Conservation (phyloP, 2,329 filamentous ascomycete genomes). For the Pseudocercospora musae region DNA sequence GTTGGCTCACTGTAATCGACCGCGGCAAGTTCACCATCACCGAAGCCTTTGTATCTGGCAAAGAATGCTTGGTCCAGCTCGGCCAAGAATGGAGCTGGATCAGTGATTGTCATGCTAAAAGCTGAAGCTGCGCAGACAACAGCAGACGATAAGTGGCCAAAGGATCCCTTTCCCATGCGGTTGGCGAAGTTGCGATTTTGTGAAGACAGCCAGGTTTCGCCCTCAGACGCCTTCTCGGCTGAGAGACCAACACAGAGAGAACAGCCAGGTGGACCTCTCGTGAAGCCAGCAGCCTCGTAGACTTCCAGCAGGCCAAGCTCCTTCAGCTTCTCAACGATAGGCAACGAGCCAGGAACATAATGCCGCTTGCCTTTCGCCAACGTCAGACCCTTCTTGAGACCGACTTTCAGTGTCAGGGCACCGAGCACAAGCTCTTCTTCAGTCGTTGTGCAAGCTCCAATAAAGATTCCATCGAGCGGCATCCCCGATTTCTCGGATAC, state of each 20-base stretch:
- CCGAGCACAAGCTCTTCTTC: slow-evolving; percentile 16
- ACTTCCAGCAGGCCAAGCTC: slow-evolving; percentile 6
- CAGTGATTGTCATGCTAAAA: slow-evolving; percentile 11
- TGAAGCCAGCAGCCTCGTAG: slow-evolving; percentile 6
- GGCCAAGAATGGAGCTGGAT: slow-evolving; percentile 2
- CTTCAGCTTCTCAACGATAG: slow-evolving; percentile 9
- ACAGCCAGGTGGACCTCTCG: slow-evolving; percentile 1
- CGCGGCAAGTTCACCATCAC: background rate
- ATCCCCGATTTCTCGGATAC: slow-evolving; percentile 5
- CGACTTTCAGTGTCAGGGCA: slow-evolving; percentile 4
- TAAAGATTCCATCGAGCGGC: slow-evolving; percentile 13
- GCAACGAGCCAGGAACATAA: slow-evolving; percentile 9
- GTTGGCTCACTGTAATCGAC: background rate
- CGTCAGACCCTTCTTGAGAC: background rate
- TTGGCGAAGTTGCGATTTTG: slow-evolving; percentile 16
- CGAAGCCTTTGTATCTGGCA: background rate
- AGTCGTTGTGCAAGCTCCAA: slow-evolving; percentile 15
- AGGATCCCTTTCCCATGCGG: slow-evolving; percentile 10
- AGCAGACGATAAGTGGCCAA: slow-evolving; percentile 13
- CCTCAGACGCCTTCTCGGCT: slow-evolving; percentile 7
- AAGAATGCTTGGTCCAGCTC: background rate
- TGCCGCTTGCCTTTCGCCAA: slow-evolving; percentile 1
- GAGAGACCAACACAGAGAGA: slow-evolving; percentile 9
- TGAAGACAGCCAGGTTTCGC: slow-evolving; percentile 5
- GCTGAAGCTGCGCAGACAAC: slow-evolving; percentile 8